A percentile compares a stretch with the other conserved stretches of the same genome.
Evolutionary conservation across 441 rosid species (phyloP).

Genomic region (Francoa sonchifolia): DNA sequence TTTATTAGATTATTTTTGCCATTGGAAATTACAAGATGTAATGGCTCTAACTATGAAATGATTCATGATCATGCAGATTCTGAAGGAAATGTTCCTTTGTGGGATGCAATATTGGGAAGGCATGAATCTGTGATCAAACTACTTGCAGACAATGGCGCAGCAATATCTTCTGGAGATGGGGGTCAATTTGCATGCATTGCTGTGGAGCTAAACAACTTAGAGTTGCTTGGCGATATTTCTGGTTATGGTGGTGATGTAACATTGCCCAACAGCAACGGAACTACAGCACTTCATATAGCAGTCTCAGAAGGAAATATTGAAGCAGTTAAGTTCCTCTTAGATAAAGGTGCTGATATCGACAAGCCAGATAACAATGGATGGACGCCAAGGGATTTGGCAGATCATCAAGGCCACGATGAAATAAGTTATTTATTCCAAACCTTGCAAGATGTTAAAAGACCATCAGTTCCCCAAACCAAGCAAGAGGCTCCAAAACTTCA

Average conservation of each 20-base stretch:
- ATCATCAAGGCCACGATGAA: constrained; percentile 31
- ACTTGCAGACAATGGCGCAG: constrained; percentile 58
- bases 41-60: too few relatives aligned
- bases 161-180: constrained; percentile 36
- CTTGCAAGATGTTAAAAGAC: constrained; percentile 15
- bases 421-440: constrained; percentile 8
- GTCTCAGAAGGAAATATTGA: constrained; percentile 62
- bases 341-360: constrained; percentile 70
- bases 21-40: too few relatives aligned
- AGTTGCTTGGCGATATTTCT: constrained; percentile 43
- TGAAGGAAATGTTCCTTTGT: constrained; percentile 70
- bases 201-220: constrained; percentile 45
- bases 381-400: constrained; percentile 67
- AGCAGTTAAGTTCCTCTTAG: constrained; percentile 55
- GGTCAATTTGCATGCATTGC: constrained; percentile 47
- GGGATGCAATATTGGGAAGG: constrained; percentile 75
- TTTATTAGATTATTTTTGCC: too few relatives aligned
- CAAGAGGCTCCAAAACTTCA: too few relatives aligned
- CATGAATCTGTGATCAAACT: constrained; percentile 41
- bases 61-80: constrained; percentile 59
- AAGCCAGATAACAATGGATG: constrained; percentile 56
- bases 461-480: too few relatives aligned
- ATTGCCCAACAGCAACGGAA: constrained; percentile 29
- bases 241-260: constrained; percentile 56
- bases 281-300: constrained; percentile 60